Conservation (phyloP, 208 protist species). For the Leishmania guyanensis region DNA sequence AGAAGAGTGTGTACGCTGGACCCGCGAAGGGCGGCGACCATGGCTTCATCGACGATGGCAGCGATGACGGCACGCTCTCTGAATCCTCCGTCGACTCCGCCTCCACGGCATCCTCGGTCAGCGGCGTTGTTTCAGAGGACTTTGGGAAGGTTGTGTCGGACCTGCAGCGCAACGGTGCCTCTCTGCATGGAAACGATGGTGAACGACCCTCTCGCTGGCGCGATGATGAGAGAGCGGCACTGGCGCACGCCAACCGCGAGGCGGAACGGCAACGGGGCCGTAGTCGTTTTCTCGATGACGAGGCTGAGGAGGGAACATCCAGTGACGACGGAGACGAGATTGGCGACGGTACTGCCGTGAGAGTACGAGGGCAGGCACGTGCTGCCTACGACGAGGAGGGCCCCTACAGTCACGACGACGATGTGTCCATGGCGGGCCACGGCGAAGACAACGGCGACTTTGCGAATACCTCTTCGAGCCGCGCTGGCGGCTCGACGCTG, state of each 20-base stretch:
- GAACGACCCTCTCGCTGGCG: slow-evolving; percentile 74
- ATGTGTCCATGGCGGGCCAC: slow-evolving; percentile 14
- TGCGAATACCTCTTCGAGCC: neutral
- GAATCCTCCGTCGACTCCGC: slow-evolving; percentile 17
- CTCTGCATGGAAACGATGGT: slow-evolving; percentile 38
- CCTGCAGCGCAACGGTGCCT: slow-evolving; percentile 54
- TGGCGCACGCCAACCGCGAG: slow-evolving; percentile 43
- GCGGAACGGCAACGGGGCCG: slow-evolving; percentile 22
- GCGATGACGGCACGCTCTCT: slow-evolving; percentile 12
- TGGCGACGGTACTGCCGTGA: neutral
- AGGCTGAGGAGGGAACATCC: slow-evolving; percentile 70
- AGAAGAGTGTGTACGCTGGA: neutral
- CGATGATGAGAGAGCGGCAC: slow-evolving; percentile 35
- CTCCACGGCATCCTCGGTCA: slow-evolving; percentile 44
- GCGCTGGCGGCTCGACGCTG: neutral
- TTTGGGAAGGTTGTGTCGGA: slow-evolving; percentile 62
- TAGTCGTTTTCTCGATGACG: slow-evolving; percentile 81
- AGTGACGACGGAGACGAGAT: slow-evolving; percentile 33
- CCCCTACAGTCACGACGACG: slow-evolving; percentile 25
- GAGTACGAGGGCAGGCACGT: neutral
- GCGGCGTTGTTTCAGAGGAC: slow-evolving; percentile 54
- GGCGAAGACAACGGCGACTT: slow-evolving; percentile 15
- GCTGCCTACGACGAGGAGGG: slow-evolving; percentile 24
- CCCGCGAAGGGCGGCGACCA: neutral
- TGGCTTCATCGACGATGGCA: slow-evolving; percentile 34